Base-by-base conservation (phyloP, 2,329 filamentous ascomycete genomes). In the Coccinonectria pachysandricola region DNA sequence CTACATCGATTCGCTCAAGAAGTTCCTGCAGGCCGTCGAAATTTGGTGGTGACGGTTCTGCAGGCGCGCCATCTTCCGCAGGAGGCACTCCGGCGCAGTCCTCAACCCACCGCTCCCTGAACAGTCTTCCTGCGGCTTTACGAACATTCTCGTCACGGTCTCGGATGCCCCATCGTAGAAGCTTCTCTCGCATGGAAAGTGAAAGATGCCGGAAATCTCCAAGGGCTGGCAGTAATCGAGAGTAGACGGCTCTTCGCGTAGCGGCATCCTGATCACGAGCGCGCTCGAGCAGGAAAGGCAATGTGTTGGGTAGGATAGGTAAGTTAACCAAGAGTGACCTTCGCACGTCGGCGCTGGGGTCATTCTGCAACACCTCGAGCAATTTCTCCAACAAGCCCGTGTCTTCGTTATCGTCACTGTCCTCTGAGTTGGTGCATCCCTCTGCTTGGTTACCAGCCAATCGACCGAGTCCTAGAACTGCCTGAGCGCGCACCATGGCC, bases 91-190 rank as follows among this genome's bases (percentile, higher is more conserved):
- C 79, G 5, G 82, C 86, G 44, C 87, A 95, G 48, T 96, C 85
- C 49, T 96, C 88, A 35, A 98, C 88, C 91, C 91, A 98, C n/a
- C 85, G 75, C 48, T 95, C 87, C 35, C 81, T 76, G 59, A 98
- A 98, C 6, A 96, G 65, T 23, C 83, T 79, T 6, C 82, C 85
- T 4, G 91, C 83, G 7, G 88, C 88, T 52, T 94, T 93, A 27
- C 87, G 76, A 8, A 98, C 91, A 42, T 81, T 85, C 40, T 96
- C 88, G 41, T 98, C 91, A 53, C 91, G 75, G 52, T 98, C 91
- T 19, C 87, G 76, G 20, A 98, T 63, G 26, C 91, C 91, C 91
- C 91, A 98, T 19, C 91, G 75, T 15, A 98, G 68, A 16, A 98
- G 67, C 55, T 96, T 96, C 56, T 98, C 91, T 48, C 91, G 71